Percentiles rank a stretch among this genome's conserved stretches.
Evolutionary conservation across 2,329 filamentous ascomycete genomes (phyloP).

Genomic region (Fonsecaea nubica): DNA sequence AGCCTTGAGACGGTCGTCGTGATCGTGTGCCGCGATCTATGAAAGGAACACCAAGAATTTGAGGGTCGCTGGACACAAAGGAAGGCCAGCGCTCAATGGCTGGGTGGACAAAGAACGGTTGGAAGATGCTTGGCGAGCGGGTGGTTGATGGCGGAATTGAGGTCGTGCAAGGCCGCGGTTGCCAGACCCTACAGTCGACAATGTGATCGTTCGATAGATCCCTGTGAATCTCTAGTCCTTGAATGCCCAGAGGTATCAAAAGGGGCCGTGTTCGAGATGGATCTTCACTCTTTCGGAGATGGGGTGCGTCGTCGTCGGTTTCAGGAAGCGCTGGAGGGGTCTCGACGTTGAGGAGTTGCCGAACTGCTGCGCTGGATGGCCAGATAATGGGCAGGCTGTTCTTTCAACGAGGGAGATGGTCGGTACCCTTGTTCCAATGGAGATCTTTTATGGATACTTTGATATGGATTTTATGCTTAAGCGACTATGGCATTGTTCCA

Average conservation of each 20-base stretch:
- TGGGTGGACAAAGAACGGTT: conserved; percentile 10
- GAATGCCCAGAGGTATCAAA: neutral
- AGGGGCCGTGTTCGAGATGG: neutral
- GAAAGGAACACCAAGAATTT: conserved; percentile 17
- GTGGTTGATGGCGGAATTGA: neutral
- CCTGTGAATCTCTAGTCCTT: neutral
- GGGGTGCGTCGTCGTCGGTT: conserved; percentile 3
- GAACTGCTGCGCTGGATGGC: conserved; percentile 1
- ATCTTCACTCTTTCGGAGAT: conserved; percentile 6
- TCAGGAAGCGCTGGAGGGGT: conserved; percentile 15
- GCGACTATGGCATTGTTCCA: conserved; percentile 30
- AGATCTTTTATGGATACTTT: conserved; percentile 9
- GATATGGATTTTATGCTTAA: conserved; percentile 21
- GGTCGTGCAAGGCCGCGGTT: neutral
- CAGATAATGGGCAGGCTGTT: neutral
- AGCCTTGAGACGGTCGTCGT: conserved; percentile 39
- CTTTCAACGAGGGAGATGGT: neutral
- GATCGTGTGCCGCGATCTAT: conserved; percentile 18
- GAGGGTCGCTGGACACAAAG: conserved; percentile 7
- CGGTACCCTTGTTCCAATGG: conserved; percentile 8
- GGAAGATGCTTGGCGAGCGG: conserved; percentile 6
- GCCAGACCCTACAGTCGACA: neutral
- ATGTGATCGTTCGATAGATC: neutral
- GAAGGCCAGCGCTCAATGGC: conserved; percentile 1
- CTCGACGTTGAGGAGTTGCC: conserved; percentile 2